phyloP scores from a whole-genome alignment of 345 rosid genomes.

The Sisymbrium irio region DNA sequence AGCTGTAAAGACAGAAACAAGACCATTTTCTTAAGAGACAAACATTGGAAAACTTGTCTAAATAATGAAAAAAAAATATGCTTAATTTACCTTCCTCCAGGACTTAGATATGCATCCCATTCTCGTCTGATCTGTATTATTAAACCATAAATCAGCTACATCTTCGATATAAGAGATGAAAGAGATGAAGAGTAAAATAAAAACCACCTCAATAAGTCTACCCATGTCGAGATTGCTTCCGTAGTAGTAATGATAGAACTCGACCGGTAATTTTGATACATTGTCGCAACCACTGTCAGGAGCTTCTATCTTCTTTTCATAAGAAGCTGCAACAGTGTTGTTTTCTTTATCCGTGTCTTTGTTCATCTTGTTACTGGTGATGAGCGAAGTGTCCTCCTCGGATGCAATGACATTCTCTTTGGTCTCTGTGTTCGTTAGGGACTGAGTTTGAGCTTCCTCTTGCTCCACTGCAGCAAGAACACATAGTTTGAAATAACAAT shows the following conservation, averaged over 20 bases:
- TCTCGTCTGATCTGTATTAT: slow-evolving; percentile 77
- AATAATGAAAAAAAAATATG: background rate
- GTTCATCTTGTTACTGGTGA: slow-evolving; percentile 30
- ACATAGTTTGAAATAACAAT: too few relatives aligned
- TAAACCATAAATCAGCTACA: background rate
- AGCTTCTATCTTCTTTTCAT: slow-evolving; percentile 37
- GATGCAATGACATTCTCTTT: slow-evolving; percentile 64
- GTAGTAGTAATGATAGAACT: slow-evolving; percentile 82
- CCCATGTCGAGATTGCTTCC: slow-evolving; percentile 85
- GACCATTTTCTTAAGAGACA: background rate
- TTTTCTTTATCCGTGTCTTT: slow-evolving; percentile 29
- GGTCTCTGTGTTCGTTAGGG: slow-evolving; percentile 58
- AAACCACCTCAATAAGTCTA: slow-evolving; percentile 78
- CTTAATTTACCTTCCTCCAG: slow-evolving; percentile 67
- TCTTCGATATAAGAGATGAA: background rate
- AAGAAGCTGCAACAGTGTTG: slow-evolving; percentile 23
- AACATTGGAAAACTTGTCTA: background rate
- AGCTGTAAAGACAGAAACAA: slow-evolving; percentile 45
- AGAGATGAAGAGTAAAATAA: background rate
- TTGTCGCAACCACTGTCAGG: slow-evolving; percentile 43
- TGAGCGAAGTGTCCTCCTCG: slow-evolving; percentile 53
- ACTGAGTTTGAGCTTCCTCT: slow-evolving; percentile 77
- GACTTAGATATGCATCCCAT: slow-evolving; percentile 89
- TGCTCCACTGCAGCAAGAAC: slow-evolving; percentile 90
- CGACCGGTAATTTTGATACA: slow-evolving; percentile 63